phyloP scores from a whole-genome alignment of 805 yeast species.

The Yarrowia keelungensis region DNA sequence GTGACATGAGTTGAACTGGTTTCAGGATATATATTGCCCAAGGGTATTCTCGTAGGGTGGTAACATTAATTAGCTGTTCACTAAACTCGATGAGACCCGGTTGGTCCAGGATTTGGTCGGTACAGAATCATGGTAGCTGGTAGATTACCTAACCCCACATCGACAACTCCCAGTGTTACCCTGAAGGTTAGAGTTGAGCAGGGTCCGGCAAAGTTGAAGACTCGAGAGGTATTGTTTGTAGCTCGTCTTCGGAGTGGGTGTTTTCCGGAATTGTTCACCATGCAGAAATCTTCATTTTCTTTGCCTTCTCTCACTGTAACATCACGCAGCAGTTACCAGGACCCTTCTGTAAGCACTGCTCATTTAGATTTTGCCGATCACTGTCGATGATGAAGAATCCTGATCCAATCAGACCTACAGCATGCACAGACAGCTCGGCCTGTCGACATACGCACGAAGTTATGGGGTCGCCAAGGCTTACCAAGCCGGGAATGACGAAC shows the following conservation, averaged over 20 bases:
- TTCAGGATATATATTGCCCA: too few species aligned
- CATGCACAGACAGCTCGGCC: neutral
- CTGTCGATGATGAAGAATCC: neutral
- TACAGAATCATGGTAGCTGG: too few species aligned
- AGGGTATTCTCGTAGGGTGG: too few species aligned
- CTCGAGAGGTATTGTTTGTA: neutral
- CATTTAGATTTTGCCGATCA: neutral
- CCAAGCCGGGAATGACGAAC: too few species aligned
- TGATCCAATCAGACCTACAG: neutral
- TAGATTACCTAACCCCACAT: neutral
- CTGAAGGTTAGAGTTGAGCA: conserved; percentile 4
- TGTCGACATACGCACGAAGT: neutral
- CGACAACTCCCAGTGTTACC: neutral
- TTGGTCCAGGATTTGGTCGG: too few species aligned
- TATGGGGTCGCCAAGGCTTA: too few species aligned
- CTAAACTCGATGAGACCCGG: too few species aligned
- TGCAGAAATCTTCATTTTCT: neutral
- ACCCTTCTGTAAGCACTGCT: neutral
- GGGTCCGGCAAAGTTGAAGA: neutral
- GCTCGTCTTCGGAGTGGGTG: neutral
- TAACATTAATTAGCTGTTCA: too few species aligned
- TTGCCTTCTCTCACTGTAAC: too few species aligned
- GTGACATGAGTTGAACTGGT: neutral
- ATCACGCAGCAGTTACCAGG: too few species aligned
- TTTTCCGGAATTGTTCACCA: neutral